Evolutionary conservation across 75 land plant species (phyloP).

Genomic region (Larix kaempferi): DNA sequence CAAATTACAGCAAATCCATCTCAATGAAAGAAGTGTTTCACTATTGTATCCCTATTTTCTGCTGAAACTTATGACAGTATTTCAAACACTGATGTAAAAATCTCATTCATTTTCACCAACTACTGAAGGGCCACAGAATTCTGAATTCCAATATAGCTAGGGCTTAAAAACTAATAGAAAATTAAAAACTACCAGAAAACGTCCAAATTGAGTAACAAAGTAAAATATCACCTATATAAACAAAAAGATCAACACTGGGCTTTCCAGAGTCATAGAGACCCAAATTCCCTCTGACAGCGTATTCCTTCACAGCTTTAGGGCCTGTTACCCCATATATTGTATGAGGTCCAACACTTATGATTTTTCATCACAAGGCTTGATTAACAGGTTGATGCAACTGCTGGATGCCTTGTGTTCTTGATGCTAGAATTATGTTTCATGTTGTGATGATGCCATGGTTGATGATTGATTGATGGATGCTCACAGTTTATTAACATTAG

Average conservation of each 20-base stretch:
- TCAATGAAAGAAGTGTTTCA: neutral
- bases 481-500: too few relatives aligned
- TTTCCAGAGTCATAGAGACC: neutral
- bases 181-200: neutral
- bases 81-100: constrained; percentile 3
- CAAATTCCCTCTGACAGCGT: neutral
- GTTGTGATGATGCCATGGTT: too few relatives aligned
- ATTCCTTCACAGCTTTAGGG: neutral
- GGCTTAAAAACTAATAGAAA: neutral
- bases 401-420: too few relatives aligned
- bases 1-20: neutral
- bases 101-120: neutral
- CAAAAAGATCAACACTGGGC: neutral
- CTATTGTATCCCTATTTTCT: neutral
- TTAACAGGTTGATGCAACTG: too few relatives aligned
- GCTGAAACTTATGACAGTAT: neutral
- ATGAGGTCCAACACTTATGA: too few relatives aligned
- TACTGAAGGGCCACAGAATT: too few relatives aligned
- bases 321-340: neutral
- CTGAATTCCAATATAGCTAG: too few relatives aligned
- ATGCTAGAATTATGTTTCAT: too few relatives aligned
- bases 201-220: neutral
- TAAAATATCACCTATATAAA: neutral
- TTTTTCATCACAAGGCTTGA: too few relatives aligned
- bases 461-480: too few relatives aligned